Evolutionary conservation across 495 filamentous ascomycete species (phyloP), one percentile per base, ranked within the genome.

Genomic region (Penicillium goetzii): DNA sequence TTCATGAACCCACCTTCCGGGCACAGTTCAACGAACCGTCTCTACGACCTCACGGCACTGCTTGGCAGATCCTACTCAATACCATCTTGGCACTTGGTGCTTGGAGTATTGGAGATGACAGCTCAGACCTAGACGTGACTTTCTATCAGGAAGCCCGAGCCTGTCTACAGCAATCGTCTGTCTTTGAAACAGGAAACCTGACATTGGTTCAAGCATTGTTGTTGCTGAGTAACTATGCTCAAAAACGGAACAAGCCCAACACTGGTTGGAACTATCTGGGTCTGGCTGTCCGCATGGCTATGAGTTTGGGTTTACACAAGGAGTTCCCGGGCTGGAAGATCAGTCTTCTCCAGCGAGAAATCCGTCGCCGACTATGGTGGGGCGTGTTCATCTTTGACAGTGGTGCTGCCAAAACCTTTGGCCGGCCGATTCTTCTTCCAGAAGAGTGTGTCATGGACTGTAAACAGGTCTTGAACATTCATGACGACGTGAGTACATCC

Each of bases 211-310:
- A 86, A 59, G 80, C 80, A 21, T 65, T 86, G 51, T 65, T 84
- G 23, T 71, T 86, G 25, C 65, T 84, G 38, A 83, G 83, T 53
- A 82, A 85, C 58, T 83, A 83, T 67, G 76, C 79, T 3, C 83
- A 86, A 67, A 86, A 85, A 65, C 72, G 83, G 30, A 80, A 84
- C 64, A 82, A 84, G 59, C 84, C 82, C 14, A 85, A 86, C 59
- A 83, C 83, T 0, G 82, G 83, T 11, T 86, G 82, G 73, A 86
- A 84, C 47, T 85, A 81, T 61, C 68, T 82, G 7, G 83, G 83
- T 2, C 50, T 84, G 21, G 82, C 83, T 21, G 74, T 81, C 21
- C 68, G 83, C 26, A 83, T 84, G 76, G 80, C 83, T 17, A 81
- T 84, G 78, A 80, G 82, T 60, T 62, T 85, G 33, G 83, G 83